Evolutionary conservation across 1,139 yeast genomes (phyloP).

Genomic region (Candida tetrigidarum): DNA sequence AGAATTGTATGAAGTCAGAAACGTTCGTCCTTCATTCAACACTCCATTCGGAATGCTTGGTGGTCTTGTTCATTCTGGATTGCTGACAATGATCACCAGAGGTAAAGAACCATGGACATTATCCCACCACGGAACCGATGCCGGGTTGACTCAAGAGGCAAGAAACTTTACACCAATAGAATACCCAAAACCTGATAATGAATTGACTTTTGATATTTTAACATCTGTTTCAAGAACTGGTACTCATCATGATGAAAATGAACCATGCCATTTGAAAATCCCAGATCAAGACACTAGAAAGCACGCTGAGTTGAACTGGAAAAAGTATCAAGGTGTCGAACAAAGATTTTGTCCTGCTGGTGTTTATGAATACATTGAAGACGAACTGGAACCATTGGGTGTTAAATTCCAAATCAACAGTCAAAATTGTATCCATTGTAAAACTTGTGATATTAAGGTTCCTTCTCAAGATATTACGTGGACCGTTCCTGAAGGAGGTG

Average conservation of each 20-base stretch:
- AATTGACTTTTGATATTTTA: slow-evolving; percentile 83
- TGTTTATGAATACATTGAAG: slow-evolving; percentile 89
- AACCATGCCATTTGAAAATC: slow-evolving; percentile 83
- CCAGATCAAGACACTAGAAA: slow-evolving; percentile 70
- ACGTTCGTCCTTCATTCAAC: slow-evolving; percentile 89
- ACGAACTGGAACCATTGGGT: slow-evolving; percentile 58
- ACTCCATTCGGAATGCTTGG: slow-evolving; percentile 72
- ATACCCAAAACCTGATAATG: slow-evolving; percentile 94
- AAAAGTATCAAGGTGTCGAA: slow-evolving; percentile 84
- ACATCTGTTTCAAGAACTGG: slow-evolving; percentile 97
- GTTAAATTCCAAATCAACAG: slow-evolving; percentile 91
- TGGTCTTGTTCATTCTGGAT: slow-evolving; percentile 83
- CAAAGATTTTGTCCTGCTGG: slow-evolving; percentile 98
- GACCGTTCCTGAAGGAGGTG: slow-evolving; percentile 98
- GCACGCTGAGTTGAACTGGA: slow-evolving; percentile 73
- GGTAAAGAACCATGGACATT: slow-evolving; percentile 93
- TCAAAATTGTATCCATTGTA: slow-evolving; percentile 97
- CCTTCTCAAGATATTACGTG: slow-evolving; percentile 94
- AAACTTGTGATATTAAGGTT: slow-evolving; percentile 96
- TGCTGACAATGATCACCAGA: slow-evolving; percentile 75
- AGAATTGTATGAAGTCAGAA: slow-evolving; percentile 82
- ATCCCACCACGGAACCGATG: slow-evolving; percentile 70
- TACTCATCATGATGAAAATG: slow-evolving; percentile 94
- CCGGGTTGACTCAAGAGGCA: slow-evolving; percentile 72
- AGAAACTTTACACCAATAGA: slow-evolving; percentile 67